phyloP scores from a whole-genome alignment of 75 land plant genomes.

The Selaginella moellendorffii region DNA sequence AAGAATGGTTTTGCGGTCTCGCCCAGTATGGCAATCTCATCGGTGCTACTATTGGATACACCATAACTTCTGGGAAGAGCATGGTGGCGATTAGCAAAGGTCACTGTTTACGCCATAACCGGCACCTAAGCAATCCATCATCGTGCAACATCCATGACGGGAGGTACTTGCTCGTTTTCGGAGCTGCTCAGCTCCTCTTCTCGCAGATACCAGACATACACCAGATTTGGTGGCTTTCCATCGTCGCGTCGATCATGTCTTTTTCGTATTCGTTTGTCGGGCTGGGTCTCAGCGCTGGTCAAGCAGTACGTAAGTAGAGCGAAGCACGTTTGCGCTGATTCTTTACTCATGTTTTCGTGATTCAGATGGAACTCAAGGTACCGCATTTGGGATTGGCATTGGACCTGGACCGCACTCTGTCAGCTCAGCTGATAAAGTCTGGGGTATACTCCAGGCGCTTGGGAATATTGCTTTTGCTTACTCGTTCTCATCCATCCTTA shows the following conservation, averaged over 20 bases:
- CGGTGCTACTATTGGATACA: slow-evolving; percentile 50
- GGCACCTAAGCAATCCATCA: neutral
- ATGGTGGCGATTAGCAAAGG: slow-evolving; percentile 20
- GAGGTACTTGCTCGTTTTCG: neutral
- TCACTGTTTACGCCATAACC: neutral
- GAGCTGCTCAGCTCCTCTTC: neutral
- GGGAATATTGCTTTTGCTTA: slow-evolving; percentile 9
- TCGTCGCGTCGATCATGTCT: slow-evolving; percentile 3
- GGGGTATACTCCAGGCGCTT: slow-evolving; percentile 1
- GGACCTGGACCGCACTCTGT: neutral
- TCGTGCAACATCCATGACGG: neutral
- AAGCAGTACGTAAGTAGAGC: neutral
- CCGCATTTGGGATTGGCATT: neutral
- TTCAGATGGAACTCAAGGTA: neutral
- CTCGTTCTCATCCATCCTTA: neutral
- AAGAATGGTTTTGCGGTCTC: slow-evolving; percentile 45
- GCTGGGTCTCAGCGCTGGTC: neutral
- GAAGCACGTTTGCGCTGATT: neutral
- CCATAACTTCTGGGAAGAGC: slow-evolving; percentile 51
- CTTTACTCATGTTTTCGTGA: neutral
- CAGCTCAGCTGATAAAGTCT: neutral
- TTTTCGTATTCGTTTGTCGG: slow-evolving; percentile 3
- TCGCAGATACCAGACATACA: neutral
- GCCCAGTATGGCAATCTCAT: slow-evolving; percentile 36
- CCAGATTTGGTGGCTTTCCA: slow-evolving; percentile 5